Percentiles rank a stretch among this genome's conserved stretches.
Evolutionary conservation across 116 monocot species (phyloP).

Genomic region (Phalaenopsis hybrid): DNA sequence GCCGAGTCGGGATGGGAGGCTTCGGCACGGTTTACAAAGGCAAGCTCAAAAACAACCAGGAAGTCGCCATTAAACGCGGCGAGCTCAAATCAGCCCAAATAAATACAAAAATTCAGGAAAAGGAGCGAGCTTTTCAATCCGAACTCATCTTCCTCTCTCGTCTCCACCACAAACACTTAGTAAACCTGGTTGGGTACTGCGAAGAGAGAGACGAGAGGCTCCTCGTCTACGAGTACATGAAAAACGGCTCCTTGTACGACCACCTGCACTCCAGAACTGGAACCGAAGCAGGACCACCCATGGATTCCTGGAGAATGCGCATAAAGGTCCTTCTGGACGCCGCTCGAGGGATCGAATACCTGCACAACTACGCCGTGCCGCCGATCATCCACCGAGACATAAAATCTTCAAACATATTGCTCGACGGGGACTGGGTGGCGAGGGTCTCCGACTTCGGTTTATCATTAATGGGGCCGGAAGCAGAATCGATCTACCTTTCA

Average conservation of each 20-base stretch:
- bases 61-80: constrained; percentile 37
- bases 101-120: constrained; percentile 26
- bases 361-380: constrained; percentile 51
- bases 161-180: constrained; percentile 57
- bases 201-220: constrained; percentile 34
- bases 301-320: constrained; percentile 29
- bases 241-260: constrained; percentile 46
- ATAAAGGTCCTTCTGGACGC: constrained; percentile 42
- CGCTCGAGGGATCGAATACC: constrained; percentile 54
- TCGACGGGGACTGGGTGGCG: constrained; percentile 36
- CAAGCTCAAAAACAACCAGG: constrained; percentile 29
- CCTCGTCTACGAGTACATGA: constrained; percentile 63
- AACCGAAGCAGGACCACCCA: neutral
- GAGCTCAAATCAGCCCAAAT: constrained; percentile 3
- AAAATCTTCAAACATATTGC: constrained; percentile 58
- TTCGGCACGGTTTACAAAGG: constrained; percentile 49
- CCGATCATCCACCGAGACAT: constrained; percentile 63
- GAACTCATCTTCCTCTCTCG: constrained; percentile 51
- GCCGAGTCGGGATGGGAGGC: constrained; percentile 33
- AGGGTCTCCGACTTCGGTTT: constrained; percentile 62
- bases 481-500: constrained; percentile 12
- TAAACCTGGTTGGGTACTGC: constrained; percentile 46
- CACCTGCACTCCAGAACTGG: constrained; percentile 27
- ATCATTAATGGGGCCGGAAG: constrained; percentile 29
- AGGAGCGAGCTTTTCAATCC: constrained; percentile 38